Evolutionary conservation across 352 stramenopile species (phyloP).

Genomic region (Phytophthora sojae): DNA sequence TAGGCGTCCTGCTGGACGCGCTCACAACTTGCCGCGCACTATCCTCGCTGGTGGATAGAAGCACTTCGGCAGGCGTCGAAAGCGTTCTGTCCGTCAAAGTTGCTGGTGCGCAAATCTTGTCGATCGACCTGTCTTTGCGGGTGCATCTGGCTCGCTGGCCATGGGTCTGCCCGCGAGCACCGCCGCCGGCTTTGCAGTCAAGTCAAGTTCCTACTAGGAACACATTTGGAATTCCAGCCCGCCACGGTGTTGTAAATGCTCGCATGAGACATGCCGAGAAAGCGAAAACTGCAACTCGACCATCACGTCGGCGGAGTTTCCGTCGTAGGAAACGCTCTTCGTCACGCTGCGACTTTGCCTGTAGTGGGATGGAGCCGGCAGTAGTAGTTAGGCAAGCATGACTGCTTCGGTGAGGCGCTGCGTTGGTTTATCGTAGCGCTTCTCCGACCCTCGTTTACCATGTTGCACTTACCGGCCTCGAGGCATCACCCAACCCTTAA

Average conservation of each 20-base stretch:
- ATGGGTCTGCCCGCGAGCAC: background rate
- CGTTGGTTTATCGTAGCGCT: background rate
- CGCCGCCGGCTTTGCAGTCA: no score
- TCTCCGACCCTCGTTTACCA: background rate
- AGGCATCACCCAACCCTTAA: conserved; percentile 3
- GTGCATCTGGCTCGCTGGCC: background rate
- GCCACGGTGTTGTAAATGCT: background rate
- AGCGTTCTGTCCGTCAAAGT: background rate
- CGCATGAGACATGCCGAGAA: background rate
- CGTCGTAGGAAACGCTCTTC: no score
- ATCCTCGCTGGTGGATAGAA: background rate
- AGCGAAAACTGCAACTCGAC: background rate
- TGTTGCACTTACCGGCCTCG: background rate
- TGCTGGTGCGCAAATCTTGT: background rate
- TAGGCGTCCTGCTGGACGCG: background rate
- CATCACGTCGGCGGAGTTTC: no score
- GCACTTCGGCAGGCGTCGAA: background rate
- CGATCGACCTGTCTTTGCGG: conserved; percentile 1
- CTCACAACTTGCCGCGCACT: background rate
- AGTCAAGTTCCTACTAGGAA: no score
- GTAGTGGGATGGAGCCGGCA: background rate
- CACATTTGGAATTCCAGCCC: background rate
- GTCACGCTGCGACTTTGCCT: no score
- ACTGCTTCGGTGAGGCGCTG: background rate
- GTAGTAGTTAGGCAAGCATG: background rate